Evolutionary conservation across 768 basidiomycete genomes (phyloP).

Genomic region (Naganishia vishniacii): DNA sequence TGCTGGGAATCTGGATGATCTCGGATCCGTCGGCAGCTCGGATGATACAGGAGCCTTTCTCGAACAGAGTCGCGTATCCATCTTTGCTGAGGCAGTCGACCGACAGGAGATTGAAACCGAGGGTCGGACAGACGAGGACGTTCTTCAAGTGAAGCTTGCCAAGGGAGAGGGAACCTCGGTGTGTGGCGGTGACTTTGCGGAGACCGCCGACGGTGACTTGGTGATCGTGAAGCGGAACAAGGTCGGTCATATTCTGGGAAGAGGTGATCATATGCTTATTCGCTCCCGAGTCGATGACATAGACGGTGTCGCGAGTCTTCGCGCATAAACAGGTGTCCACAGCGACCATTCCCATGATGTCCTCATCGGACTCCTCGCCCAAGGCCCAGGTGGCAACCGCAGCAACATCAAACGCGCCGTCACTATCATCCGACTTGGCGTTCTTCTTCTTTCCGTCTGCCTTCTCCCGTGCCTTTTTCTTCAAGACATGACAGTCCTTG

Average conservation of each 20-base stretch:
- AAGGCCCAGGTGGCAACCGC: neutral
- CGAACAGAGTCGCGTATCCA: neutral
- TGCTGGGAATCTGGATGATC: neutral
- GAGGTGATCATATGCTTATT: neutral
- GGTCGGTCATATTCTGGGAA: neutral
- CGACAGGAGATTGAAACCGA: slow-evolving; percentile 8
- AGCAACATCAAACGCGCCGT: neutral
- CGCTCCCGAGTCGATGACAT: slow-evolving; percentile 1
- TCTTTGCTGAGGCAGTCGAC: neutral
- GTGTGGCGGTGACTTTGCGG: neutral
- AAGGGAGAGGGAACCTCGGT: neutral
- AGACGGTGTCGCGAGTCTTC: neutral
- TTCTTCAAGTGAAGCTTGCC: neutral
- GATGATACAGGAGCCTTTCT: neutral
- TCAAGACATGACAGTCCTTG: slow-evolving; percentile 1
- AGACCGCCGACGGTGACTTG: neutral
- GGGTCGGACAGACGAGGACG: neutral
- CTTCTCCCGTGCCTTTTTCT: slow-evolving; percentile 1
- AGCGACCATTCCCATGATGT: neutral
- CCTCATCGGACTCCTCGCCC: neutral
- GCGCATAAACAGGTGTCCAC: neutral
- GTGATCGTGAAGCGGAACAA: neutral
- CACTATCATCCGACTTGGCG: neutral
- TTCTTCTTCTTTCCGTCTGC: neutral
- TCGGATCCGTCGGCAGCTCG: neutral